Percentiles rank a stretch among this genome's conserved stretches.
Evolutionary conservation across 768 basidiomycete species (phyloP).

Genomic region (Mycena galopus): DNA sequence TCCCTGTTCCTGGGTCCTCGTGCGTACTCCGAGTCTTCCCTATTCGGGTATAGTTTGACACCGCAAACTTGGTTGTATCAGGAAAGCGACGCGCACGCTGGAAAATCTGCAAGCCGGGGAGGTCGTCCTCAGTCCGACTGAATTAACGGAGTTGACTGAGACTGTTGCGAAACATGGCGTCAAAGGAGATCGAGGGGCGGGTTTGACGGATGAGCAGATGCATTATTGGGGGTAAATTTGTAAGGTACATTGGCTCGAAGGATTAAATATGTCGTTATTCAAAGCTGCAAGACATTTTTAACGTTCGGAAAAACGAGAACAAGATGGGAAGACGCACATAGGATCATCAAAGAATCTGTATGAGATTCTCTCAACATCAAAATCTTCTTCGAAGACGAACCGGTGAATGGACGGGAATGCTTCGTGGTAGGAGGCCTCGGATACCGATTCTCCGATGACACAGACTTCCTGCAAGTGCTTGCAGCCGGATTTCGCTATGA

Average conservation of each 20-base stretch:
- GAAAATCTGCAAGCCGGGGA: conserved; percentile 62
- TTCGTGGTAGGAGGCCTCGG: too few species aligned
- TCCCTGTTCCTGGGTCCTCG: conserved; percentile 67
- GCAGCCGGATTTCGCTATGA: not conserved
- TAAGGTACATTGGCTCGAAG: too few species aligned
- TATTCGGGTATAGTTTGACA: not conserved
- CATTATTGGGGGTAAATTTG: conserved; percentile 28
- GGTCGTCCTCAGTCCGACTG: conserved; percentile 55
- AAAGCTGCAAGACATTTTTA: too few species aligned
- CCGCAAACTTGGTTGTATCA: not conserved
- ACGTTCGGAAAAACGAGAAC: too few species aligned
- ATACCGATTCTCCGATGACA: too few species aligned
- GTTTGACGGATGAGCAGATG: conserved; percentile 19
- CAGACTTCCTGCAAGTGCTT: not conserved
- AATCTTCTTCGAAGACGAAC: too few species aligned
- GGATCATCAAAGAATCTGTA: too few species aligned
- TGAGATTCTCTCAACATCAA: too few species aligned
- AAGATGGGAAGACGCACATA: too few species aligned
- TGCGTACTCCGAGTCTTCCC: conserved; percentile 33
- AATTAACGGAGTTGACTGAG: conserved; percentile 55
- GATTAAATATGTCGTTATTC: too few species aligned
- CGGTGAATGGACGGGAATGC: too few species aligned
- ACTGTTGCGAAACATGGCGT: conserved; percentile 43
- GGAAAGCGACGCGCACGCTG: conserved; percentile 49
- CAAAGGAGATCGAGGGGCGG: conserved; percentile 25